Evolutionary conservation across 352 stramenopile genomes (phyloP), one percentile per base, ranked within the genome.

Genomic region (Sclerospora graminicola): DNA sequence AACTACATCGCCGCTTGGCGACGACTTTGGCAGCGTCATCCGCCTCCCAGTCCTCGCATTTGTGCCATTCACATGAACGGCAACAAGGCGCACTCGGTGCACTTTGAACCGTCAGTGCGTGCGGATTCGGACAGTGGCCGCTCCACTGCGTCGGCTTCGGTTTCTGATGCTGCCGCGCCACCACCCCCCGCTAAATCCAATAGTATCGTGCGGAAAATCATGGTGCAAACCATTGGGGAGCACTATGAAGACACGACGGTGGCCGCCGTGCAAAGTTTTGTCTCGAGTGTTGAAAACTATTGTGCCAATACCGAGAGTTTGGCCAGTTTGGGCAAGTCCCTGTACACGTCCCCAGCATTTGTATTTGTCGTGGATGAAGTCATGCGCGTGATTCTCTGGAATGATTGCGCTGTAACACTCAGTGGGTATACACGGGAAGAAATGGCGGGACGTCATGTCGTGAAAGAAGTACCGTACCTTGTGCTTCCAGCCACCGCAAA

Each of bases 361-460:
- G 76, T 89, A 18, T 89, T 91, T 60, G 80, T 89, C 23, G 66
- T 91, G 27, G 80, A 91, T 41, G 79, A 89, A 34, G 59, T 67
- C 29, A 87, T 89, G 77, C 80, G 80, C 41, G 81, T 91, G 15
- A 91, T 91, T 26, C 50, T 91, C 11, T 91, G 80, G 80, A 91
- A 91, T 42, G 80, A 91, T 43, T 66, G 62, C 28, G 80, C 80
- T 0, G 67, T 87, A n/a, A 69, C 73, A 47, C 57, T 82, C 34
- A 67, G 68, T 24, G 80, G 80, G n/a, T 89, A 77, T 51, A 65
- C 68, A 18, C 65, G 80, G n/a, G 77, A 91, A 41, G 75, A 91
- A 47, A 81, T 91, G 62, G 80, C 80, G 0, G 80, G 80, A 0
- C 73, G 80, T 19, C 74, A 84, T 24, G 43, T 91, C 19, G 54